Conservation (phyloP, 306 rosid species). For the Macrotyloma uniflorum region DNA sequence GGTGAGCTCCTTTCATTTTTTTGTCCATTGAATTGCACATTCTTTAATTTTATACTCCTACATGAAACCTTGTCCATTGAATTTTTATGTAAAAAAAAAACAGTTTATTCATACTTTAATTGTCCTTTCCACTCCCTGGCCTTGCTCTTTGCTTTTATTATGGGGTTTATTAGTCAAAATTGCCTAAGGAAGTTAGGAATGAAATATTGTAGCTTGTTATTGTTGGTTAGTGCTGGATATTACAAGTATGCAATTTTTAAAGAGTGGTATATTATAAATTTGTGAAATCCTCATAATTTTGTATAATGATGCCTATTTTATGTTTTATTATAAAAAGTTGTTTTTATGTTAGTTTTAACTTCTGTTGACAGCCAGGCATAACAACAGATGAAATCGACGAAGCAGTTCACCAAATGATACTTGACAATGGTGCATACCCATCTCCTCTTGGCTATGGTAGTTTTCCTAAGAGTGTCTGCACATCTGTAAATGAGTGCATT, state of each 20-base stretch:
- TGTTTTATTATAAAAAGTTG: conserved; percentile 16
- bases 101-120: neutral
- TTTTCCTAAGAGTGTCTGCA: conserved; percentile 97
- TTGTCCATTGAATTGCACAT: neutral
- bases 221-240: conserved; percentile 1
- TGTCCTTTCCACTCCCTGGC: neutral
- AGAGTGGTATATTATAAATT: neutral
- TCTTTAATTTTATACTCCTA: conserved; percentile 1
- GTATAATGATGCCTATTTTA: conserved; percentile 9
- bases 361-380: conserved; percentile 94
- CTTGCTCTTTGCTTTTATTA: neutral
- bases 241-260: neutral
- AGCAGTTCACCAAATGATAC: conserved; percentile 94
- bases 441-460: conserved; percentile 96
- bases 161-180: neutral
- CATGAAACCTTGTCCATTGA: neutral
- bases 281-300: conserved; percentile 20
- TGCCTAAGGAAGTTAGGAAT: neutral
- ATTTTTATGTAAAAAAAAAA: conserved; percentile 10
- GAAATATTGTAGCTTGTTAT: neutral
- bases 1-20: conserved; percentile 53
- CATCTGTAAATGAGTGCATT: conserved; percentile 95
- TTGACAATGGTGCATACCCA: conserved; percentile 94
- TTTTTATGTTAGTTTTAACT: conserved; percentile 46
- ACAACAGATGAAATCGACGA: conserved; percentile 88